These are phyloP conservation scores for Diaporthe sp. DNA, from an alignment of 2,329 filamentous ascomycete genomes.

Conservation along the genomic window DNA sequence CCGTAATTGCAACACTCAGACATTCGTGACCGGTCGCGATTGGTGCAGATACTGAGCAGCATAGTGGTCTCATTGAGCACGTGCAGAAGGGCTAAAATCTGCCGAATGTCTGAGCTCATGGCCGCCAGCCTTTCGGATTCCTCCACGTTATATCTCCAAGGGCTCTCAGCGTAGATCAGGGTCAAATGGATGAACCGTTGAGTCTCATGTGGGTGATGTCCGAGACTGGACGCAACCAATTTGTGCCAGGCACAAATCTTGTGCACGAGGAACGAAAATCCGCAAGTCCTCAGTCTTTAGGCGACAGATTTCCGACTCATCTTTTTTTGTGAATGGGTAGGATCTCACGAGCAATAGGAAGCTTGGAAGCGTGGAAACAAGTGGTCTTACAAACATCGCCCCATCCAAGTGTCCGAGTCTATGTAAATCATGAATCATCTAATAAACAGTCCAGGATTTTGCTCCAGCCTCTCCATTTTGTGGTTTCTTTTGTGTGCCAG, in stretches of 20 bases:
- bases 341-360: neutral
- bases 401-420: neutral
- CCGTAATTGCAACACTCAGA: neutral
- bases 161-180: neutral
- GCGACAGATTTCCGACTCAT: too few species aligned
- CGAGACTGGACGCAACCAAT: neutral
- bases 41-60: neutral
- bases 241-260: neutral
- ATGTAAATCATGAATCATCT: neutral
- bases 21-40: neutral
- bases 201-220: neutral
- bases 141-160: neutral
- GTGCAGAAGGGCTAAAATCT: neutral
- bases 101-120: neutral
- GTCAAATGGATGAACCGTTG: neutral
- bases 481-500: neutral
- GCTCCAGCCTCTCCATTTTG: neutral
- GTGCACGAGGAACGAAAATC: neutral
- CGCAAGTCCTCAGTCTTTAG: too few species aligned
- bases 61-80: neutral
- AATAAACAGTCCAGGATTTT: too few species aligned
- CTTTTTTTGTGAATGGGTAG: too few species aligned
- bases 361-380: neutral
- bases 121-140: too few species aligned
- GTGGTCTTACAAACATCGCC: neutral